Base-by-base conservation (phyloP, 1,284 basidiomycete species). In the Papiliotrema fonsecae region DNA sequence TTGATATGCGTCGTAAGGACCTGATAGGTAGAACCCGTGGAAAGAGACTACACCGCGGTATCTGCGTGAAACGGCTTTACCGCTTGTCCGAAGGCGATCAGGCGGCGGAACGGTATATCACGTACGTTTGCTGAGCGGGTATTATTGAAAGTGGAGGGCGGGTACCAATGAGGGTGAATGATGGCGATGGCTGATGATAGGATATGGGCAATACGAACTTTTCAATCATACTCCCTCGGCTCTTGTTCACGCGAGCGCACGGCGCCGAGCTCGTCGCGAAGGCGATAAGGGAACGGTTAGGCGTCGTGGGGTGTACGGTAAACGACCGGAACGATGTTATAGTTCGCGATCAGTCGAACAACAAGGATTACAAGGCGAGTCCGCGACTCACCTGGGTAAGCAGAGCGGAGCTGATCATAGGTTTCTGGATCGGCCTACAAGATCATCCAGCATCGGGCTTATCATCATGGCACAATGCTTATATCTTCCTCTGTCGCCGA, bases 391-490 rank as follows among this genome's bases (percentile, higher is more conserved):
- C 11, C 19, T n/a, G 28, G 21, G n/a, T n/a, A n/a, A n/a, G n/a
- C n/a, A 4, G 42, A 21, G 28, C 36, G 44, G n/a, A 36, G 3
- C 21, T 43, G 30, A 35, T 37, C 60, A 56, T 67, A 98, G 86
- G 84, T 98, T 47, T 97, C 94, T 41, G 96, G 96, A 30, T 97
- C 91, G 14, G 96, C 96, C 6, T 99, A 97, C 77, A 97, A 97
- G 76, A 87, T 99, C 51, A 87, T 88, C 34, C 87, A 84, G 58
- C 82, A 84, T 52, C 78, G 96, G 16, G 91, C 93, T 1, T 98
- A 97, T 73, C 94, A 98, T 65, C 96, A 99, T 66, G 96, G 96
- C 0, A 98, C 94, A n/a, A 97, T 99, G 94, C 81, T 99, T 25
- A 87, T 98, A 26, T 85, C 87, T 13, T 87, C 89, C 4, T 76